A percentile compares a stretch with the other conserved stretches of the same genome.
Evolutionary conservation across 1,139 yeast genomes (phyloP).

Genomic region (Suhomyces anneliseae): DNA sequence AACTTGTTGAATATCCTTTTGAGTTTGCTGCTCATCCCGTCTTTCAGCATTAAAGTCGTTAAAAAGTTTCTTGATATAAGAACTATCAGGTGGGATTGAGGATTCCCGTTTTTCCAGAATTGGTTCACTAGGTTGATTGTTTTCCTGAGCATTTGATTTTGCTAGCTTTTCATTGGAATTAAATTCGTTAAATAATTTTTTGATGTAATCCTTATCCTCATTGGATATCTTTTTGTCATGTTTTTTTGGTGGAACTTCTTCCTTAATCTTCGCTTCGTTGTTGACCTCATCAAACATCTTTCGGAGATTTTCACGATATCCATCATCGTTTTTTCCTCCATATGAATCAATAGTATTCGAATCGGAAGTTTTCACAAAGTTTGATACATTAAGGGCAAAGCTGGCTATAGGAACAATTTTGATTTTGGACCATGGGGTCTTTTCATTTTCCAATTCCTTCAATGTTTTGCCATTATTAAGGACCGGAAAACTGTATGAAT

Average conservation of each 20-base stretch:
- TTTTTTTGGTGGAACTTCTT: slow-evolving; percentile 1
- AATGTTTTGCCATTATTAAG: slow-evolving; percentile 38
- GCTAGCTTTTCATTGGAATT: slow-evolving; percentile 8
- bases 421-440: slow-evolving; percentile 12
- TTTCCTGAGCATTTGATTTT: slow-evolving; percentile 2
- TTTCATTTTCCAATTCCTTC: slow-evolving; percentile 35
- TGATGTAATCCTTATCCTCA: slow-evolving; percentile 19
- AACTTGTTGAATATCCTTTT: background rate
- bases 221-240: slow-evolving; percentile 3
- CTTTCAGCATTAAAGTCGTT: slow-evolving; percentile 7
- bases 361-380: slow-evolving; percentile 47
- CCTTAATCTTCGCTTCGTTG: slow-evolving; percentile 4
- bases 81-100: background rate
- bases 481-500: slow-evolving; percentile 22
- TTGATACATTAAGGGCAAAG: slow-evolving; percentile 52
- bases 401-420: slow-evolving; percentile 50
- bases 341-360: slow-evolving; percentile 52
- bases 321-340: slow-evolving; percentile 21
- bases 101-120: too few species aligned
- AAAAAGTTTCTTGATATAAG: slow-evolving; percentile 11
- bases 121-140: background rate
- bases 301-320: slow-evolving; percentile 15
- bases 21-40: background rate
- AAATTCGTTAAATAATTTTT: slow-evolving; percentile 24
- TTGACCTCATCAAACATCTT: slow-evolving; percentile 24